A percentile compares a stretch with the other conserved stretches of the same genome.
phyloP scores from a whole-genome alignment of 2,329 filamentous ascomycete species.

The Aspergillus sp. region DNA sequence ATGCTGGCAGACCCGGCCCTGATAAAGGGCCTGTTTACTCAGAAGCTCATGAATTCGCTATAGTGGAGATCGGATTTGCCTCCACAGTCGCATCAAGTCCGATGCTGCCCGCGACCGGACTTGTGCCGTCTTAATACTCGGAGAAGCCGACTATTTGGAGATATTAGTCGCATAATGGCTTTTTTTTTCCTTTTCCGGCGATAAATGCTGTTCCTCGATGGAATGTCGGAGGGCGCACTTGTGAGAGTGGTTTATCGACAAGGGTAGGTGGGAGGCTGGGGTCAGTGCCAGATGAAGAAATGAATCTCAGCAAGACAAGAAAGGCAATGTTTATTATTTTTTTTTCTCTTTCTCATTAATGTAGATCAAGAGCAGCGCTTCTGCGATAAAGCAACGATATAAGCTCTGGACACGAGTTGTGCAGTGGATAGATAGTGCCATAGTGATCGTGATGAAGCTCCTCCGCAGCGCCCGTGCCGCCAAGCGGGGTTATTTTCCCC shows the following conservation, averaged over 20 bases:
- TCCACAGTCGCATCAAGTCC: slow-evolving; percentile 45
- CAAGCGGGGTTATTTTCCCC: slow-evolving; percentile 14
- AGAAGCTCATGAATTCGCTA: slow-evolving; percentile 18
- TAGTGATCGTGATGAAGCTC: not conserved
- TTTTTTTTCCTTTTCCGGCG: not conserved
- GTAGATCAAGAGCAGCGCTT: not conserved
- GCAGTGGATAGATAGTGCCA: not conserved
- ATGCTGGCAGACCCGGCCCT: slow-evolving; percentile 1
- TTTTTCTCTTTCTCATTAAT: not conserved
- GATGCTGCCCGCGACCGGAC: slow-evolving; percentile 40
- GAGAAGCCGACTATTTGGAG: not conserved
- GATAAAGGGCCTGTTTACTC: slow-evolving; percentile 4
- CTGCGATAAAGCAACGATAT: not conserved
- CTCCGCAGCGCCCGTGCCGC: slow-evolving; percentile 6
- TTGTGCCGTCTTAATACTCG: slow-evolving; percentile 25
- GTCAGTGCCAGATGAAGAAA: not conserved
- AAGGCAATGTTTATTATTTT: not conserved
- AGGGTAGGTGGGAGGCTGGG: not conserved
- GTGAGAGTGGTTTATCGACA: not conserved
- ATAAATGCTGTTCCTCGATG: not conserved
- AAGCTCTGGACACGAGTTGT: not conserved
- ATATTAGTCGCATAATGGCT: not conserved
- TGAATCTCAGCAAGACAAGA: not conserved
- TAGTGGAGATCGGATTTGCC: slow-evolving; percentile 24
- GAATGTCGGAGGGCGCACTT: not conserved